Base-by-base conservation (phyloP, 2,329 filamentous ascomycete species). In the Penicillium sclerotiorum region DNA sequence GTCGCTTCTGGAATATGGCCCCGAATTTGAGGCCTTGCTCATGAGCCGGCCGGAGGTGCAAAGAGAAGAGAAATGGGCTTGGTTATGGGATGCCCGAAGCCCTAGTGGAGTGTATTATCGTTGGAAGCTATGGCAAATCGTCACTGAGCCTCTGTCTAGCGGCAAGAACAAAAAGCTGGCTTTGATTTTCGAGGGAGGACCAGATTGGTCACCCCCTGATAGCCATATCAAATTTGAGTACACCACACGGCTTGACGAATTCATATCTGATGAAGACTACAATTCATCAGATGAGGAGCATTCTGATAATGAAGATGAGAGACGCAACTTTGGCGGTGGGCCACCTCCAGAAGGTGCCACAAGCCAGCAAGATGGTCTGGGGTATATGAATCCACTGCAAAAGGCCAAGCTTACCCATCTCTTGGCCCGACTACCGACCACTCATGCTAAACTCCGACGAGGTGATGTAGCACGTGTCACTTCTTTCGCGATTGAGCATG, bases 31-130 rank as follows among this genome's bases (percentile, higher is more conserved):
- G 71, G 91, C 92, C 5, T 77, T 95, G 2, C 80, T 99, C 6
- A 97, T 97, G 94, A 87, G 86, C 42, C 80, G 89, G 15, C 83
- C 88, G 0, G 85, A 91, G 47, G 88, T 97, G 1, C 90, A 95
- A 66, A 81, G 80, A 33, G 89, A 96, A 52, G 89, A 95, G 68
- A 91, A 87, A 58, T 97, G 93, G 85, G 88, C 91, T 0, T 99
- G 92, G 89, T 78, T 99, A 5, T 99, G 90, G 86, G 88, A 97
- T 68, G 82, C 91, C 17, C 82, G 86, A 57, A 92, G 86, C 63
- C 78, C 80, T 55, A 91, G 85, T 21, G 93, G 88, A 13, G 82
- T 95, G 13, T 99, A 92, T 81, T 97, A 97, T 70, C 85, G 94
- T 36, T 97, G 90, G 88, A 84, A 90, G 37, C 66, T 97, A 37